Conservation (phyloP, 140 eudicot genomes). For the Flaveria floridana region DNA sequence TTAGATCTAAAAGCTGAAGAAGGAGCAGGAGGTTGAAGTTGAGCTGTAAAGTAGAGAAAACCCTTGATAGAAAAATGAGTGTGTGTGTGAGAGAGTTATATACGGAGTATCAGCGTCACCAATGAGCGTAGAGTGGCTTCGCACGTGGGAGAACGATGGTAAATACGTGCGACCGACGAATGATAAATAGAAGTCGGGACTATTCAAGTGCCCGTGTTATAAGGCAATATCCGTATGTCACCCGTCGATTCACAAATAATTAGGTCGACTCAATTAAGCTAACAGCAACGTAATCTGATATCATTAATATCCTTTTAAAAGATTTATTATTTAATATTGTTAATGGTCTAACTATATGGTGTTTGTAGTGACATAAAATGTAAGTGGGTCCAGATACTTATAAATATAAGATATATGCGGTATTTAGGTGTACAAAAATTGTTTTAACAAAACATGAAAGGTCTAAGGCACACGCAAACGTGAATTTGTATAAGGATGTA, state of each 20-base stretch:
- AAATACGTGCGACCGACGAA: slow-evolving; percentile 50
- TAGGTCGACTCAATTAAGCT: neutral
- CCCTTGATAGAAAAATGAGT: slow-evolving; percentile 35
- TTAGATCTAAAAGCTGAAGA: slow-evolving; percentile 35
- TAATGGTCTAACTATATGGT: too few species aligned
- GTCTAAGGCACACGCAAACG: too few species aligned
- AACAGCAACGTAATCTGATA: too few species aligned
- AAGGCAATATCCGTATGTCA: neutral
- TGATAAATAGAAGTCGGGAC: neutral
- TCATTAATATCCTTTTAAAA: too few species aligned
- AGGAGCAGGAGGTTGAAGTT: slow-evolving; percentile 18
- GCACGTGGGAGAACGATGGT: slow-evolving; percentile 36
- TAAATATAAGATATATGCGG: too few species aligned
- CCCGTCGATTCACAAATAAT: neutral
- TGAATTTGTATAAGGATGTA: too few species aligned
- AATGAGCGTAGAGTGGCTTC: slow-evolving; percentile 35
- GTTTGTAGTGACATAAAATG: too few species aligned
- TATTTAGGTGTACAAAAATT: too few species aligned
- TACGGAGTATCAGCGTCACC: slow-evolving; percentile 36
- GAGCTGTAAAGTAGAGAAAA: slow-evolving; percentile 41
- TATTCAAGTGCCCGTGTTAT: neutral
- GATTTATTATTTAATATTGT: too few species aligned
- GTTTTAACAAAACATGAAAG: too few species aligned
- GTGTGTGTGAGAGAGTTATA: slow-evolving; percentile 31
- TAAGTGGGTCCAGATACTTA: too few species aligned